Evolutionary conservation across 2,329 filamentous ascomycete genomes (phyloP), one percentile per base, ranked within the genome.

Genomic region (Zasmidium cellare): DNA sequence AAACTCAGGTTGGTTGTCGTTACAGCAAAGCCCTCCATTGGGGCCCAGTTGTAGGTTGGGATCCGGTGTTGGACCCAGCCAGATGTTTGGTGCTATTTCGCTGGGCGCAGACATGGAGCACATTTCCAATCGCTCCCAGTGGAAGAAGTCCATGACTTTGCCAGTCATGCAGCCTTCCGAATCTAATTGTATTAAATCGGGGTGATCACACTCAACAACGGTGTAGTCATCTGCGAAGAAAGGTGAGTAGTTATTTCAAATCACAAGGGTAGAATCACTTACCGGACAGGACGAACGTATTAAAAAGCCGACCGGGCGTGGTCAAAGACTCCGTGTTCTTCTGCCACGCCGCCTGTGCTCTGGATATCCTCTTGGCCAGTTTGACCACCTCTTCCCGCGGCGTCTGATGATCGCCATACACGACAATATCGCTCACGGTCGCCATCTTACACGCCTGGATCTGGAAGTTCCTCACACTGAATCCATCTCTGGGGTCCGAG

Each of bases 401-500:
- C 1, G 80, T 81, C 38, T 80, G 76, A 63, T 91, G 84, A 55
- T 93, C 89, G 12, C 91, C 91, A 71, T 99, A 99, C 1, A 99
- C 84, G 44, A 99, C 83, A 63, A 99, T 91, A 72, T 99, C 94
- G 0, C 92, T 97, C 9, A 94, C 84, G 64, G 89, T 85, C 55
- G 92, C 92, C 64, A 90, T 79, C 74, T 99, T 99, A 58, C 89
- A 89, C 0, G 90, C 84, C 74, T 99, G 94, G 41, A 97, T 97
- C 68, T 97, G 93, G 71, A 99, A 99, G 73, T 97, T 97, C 47
- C 94, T 86, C 46, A 97, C 92, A 3, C 91, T 96, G 71, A 97
- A 97, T 9, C 94, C 94, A 64, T 96, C 90, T 56, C 79, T 84
- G 1, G 94, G 94, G 70, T 99, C 94, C 44, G 88, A 83, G 46